Percentiles rank a stretch among this genome's conserved stretches.
These are phyloP conservation scores for Debaryomyces maramus DNA, from an alignment of 805 yeast species.

Conservation along the genomic window DNA sequence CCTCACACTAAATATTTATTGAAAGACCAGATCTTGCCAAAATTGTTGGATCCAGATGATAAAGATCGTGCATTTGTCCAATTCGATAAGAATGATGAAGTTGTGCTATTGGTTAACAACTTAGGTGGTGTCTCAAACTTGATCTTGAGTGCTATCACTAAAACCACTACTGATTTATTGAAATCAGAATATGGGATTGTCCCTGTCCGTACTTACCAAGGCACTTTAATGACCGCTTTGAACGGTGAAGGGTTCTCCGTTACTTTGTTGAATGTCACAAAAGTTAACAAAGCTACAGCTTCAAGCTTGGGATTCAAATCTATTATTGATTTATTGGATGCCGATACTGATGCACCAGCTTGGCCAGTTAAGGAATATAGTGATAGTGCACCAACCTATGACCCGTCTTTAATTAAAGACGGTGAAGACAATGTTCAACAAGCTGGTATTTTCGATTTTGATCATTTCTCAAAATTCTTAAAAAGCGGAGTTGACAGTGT, in stretches of 20 bases:
- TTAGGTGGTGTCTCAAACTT: conserved; percentile 79
- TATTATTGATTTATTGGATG: conserved; percentile 54
- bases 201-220: conserved; percentile 65
- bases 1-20: conserved; percentile 58
- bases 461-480: conserved; percentile 52
- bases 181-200: conserved; percentile 40
- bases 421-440: conserved; percentile 14
- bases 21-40: conserved; percentile 51
- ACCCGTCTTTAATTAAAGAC: conserved; percentile 8
- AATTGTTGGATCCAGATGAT: conserved; percentile 59
- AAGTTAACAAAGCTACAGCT: conserved; percentile 24
- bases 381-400: conserved; percentile 18
- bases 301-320: background rate
- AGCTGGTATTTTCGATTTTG: conserved; percentile 16
- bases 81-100: conserved; percentile 57
- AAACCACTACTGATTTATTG: conserved; percentile 50
- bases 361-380: conserved; percentile 46
- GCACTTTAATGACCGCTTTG: conserved; percentile 76
- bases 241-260: conserved; percentile 85
- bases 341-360: conserved; percentile 68
- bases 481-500: conserved; percentile 33
- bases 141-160: conserved; percentile 66
- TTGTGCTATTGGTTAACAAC: conserved; percentile 68
- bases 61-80: conserved; percentile 71
- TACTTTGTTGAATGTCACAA: conserved; percentile 65